Conservation (phyloP, 768 basidiomycete species). For the Suillus clintonianus region DNA sequence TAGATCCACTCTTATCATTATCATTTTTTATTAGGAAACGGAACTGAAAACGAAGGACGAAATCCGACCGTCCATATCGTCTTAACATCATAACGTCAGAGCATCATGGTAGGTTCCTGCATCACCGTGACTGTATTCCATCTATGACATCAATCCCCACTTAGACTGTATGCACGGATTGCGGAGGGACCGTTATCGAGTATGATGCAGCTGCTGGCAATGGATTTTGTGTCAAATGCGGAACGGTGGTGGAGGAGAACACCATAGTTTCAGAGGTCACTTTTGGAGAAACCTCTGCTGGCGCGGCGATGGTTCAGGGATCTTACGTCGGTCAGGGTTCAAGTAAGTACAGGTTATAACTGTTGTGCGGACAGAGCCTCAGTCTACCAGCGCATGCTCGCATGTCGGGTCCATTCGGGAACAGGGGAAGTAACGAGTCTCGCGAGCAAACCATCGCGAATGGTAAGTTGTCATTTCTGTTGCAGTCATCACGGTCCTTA, state of each 20-base stretch:
- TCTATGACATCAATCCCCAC: background rate
- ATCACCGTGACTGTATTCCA: background rate
- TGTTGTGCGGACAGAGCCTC: background rate
- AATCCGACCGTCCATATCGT: background rate
- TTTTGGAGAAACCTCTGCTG: conserved; percentile 91
- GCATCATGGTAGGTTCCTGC: background rate
- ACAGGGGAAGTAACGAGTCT: conserved; percentile 77
- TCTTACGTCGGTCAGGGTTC: conserved; percentile 89
- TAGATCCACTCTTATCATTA: conserved; percentile 1
- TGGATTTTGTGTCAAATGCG: conserved; percentile 84
- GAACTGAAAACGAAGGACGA: background rate
- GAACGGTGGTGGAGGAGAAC: conserved; percentile 90
- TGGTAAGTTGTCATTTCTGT: conserved; percentile 45
- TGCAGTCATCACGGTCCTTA: background rate
- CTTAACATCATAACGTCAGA: background rate
- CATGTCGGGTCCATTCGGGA: conserved; percentile 81
- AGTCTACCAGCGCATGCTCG: conserved; percentile 67
- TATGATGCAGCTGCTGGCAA: conserved; percentile 84
- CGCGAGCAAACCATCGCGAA: conserved; percentile 91
- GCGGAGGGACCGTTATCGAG: conserved; percentile 82
- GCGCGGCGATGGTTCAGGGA: conserved; percentile 95
- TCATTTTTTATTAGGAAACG: background rate
- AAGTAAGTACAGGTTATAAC: conserved; percentile 54
- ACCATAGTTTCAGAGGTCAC: conserved; percentile 91
- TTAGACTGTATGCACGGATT: conserved; percentile 71